A percentile compares a stretch with the other conserved stretches of the same genome.
Conservation (phyloP, 352 stramenopile genomes). For the Phytophthora cactorum region DNA sequence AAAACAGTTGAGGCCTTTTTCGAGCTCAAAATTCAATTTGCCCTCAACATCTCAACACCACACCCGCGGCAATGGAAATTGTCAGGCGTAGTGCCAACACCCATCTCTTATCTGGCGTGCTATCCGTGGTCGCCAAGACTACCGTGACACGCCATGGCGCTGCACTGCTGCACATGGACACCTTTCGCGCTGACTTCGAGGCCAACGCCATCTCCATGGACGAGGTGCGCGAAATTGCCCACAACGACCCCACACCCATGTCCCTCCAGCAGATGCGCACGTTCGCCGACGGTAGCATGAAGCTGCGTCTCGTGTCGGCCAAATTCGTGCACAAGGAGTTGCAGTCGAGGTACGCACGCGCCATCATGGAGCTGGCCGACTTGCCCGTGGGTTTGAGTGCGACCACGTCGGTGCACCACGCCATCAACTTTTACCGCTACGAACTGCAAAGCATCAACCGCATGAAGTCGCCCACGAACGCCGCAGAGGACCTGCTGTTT, state of each 20-base stretch:
- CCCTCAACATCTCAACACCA: not conserved
- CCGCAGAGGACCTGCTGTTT: constrained; percentile 60
- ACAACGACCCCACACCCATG: constrained; percentile 65
- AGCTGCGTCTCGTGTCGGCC: constrained; percentile 60
- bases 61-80: constrained; percentile 20
- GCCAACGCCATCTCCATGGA: constrained; percentile 54
- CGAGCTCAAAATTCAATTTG: constrained; percentile 21
- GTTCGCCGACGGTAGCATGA: constrained; percentile 62
- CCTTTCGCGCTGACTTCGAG: constrained; percentile 26
- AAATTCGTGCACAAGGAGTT: constrained; percentile 80
- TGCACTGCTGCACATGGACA: constrained; percentile 24
- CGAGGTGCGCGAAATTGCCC: constrained; percentile 59
- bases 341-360: constrained; percentile 66
- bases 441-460: constrained; percentile 53
- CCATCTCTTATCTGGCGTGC: constrained; percentile 17
- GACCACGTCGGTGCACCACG: constrained; percentile 62
- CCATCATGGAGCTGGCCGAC: constrained; percentile 76
- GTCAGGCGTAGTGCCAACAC: constrained; percentile 22
- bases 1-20: not conserved
- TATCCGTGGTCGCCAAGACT: constrained; percentile 17
- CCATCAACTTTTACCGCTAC: constrained; percentile 68
- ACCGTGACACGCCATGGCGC: constrained; percentile 15
- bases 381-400: constrained; percentile 63
- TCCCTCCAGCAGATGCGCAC: constrained; percentile 79
- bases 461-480: constrained; percentile 46